These are phyloP conservation scores for Populus nigra DNA, from an alignment of 345 rosid genomes.

Conservation along the genomic window DNA sequence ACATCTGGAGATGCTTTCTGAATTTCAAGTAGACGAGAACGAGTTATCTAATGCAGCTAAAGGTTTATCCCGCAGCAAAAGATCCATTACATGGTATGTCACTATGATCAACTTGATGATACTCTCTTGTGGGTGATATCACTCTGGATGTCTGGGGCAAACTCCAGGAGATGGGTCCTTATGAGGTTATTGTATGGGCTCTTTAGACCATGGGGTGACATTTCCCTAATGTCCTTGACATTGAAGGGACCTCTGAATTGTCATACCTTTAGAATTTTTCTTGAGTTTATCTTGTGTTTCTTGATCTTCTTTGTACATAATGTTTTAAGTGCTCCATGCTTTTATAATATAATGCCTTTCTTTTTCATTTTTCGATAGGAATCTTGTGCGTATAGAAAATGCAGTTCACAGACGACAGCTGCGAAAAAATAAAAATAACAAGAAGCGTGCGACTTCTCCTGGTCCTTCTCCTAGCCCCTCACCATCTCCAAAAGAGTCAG, in stretches of 20 bases:
- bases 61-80: constrained; percentile 19
- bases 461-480: no score
- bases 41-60: constrained; percentile 25
- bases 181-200: neutral
- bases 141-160: neutral
- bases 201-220: neutral
- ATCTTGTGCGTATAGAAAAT: constrained; percentile 24
- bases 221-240: neutral
- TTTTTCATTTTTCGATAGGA: constrained; percentile 27
- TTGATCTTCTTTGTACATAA: neutral
- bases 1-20: constrained; percentile 41
- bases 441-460: no score
- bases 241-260: neutral
- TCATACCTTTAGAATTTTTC: neutral
- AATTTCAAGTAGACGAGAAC: constrained; percentile 40
- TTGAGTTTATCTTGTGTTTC: neutral
- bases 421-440: neutral
- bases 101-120: neutral
- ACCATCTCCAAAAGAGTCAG: neutral
- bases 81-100: constrained; percentile 23
- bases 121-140: neutral
- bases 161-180: neutral
- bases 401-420: constrained; percentile 40
- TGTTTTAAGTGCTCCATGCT: neutral
- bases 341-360: neutral